Base-by-base conservation (phyloP, 768 basidiomycete genomes). In the Russula sp. region DNA sequence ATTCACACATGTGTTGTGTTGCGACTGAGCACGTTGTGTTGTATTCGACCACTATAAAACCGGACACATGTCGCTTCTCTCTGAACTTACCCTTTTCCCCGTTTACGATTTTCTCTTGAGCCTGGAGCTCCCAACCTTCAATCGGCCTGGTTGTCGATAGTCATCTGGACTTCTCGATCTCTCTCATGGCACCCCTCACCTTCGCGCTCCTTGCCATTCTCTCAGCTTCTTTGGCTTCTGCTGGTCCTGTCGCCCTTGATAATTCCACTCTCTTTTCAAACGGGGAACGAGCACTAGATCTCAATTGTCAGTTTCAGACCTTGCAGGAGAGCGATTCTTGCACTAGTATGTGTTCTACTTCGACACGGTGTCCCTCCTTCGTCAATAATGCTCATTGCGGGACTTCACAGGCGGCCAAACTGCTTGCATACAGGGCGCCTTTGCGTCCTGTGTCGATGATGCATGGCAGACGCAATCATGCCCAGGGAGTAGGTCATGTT, bases 271-370 rank as follows among this genome's bases (percentile, higher is more conserved):
- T 83, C 25, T 70, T 76, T 6, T 67, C 75, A 53, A 84, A 83
- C 64, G 83, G 76, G 14, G 73, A 75, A 62, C 69, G 73, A 42
- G 83, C 84, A 0, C 82, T 84, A 66, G 67, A 71, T 35, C 73
- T 82, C 34, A 86, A 86, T 63, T 68, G 72, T 2, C 70, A 78
- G 49, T 85, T 81, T 63, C 64, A 71, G 60, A 70, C 61, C 7
- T 48, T 82, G 25, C 79, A 75, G 1, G 59, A 62, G 1, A 71
- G 73, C 0, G 80, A 80, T 59, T 36, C 78, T 4, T 85, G 84
- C 69, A 71, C 72, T 38, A 68, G 83, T 83, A 47, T 38, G 49
- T 58, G 75, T 70, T 18, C 45, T 38, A 7, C 18, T 16, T 6
- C 8, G 13, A 29, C 13, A n/a, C 11, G 7, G 49, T 20, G 25